These are phyloP conservation scores for Tubosaeta sp. DNA, from an alignment of 768 basidiomycete genomes.

Conservation along the genomic window DNA sequence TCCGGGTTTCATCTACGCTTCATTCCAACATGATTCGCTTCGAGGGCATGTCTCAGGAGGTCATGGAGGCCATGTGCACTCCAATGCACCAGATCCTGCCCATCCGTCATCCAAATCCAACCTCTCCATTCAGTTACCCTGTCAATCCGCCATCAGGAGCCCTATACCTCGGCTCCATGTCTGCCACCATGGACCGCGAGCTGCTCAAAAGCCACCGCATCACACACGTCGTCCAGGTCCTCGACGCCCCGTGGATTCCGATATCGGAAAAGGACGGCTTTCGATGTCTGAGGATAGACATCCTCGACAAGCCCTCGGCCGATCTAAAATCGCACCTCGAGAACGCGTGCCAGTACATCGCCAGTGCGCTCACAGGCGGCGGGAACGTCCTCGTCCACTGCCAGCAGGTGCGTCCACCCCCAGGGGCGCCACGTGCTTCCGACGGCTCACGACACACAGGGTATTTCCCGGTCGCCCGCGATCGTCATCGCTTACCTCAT, in stretches of 20 bases:
- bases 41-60: constrained; percentile 68
- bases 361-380: constrained; percentile 53
- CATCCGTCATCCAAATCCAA: constrained; percentile 23
- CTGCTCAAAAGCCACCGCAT: constrained; percentile 48
- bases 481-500: constrained; percentile 83
- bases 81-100: constrained; percentile 75
- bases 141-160: constrained; percentile 36
- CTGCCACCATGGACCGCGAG: constrained; percentile 53
- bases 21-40: constrained; percentile 65
- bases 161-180: constrained; percentile 67
- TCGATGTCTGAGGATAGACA: constrained; percentile 61
- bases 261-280: constrained; percentile 41
- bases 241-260: constrained; percentile 64
- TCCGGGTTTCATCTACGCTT: not conserved
- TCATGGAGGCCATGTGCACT: constrained; percentile 81
- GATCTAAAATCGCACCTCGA: constrained; percentile 70
- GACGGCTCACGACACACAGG: constrained; percentile 36
- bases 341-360: constrained; percentile 62
- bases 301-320: constrained; percentile 55
- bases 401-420: constrained; percentile 58
- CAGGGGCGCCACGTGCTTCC: too few species aligned
- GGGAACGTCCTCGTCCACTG: constrained; percentile 74
- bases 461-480: constrained; percentile 71
- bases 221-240: constrained; percentile 60
- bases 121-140: constrained; percentile 18